Evolutionary conservation across 2,329 filamentous ascomycete species (phyloP), one percentile per base, ranked within the genome.

Genomic region (Fusarium papillatum): DNA sequence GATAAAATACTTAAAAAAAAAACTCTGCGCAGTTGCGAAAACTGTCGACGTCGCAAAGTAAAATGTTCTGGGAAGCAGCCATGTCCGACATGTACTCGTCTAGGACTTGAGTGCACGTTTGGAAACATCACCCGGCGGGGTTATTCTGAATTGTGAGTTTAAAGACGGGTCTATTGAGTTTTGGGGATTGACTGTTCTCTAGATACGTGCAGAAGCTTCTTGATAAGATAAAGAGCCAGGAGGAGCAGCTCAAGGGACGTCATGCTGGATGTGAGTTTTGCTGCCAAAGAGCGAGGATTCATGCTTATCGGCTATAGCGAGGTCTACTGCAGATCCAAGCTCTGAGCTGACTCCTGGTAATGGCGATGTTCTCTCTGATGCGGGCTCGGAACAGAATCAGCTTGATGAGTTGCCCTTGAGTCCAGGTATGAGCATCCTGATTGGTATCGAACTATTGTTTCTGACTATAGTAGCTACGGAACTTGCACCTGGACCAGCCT

Each of bases 31-130:
- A 79, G 78, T 3, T 78, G 78, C 50, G 76, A 77, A 38, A 61
- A 67, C 13, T 81, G 80, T 43, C 76, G 80, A 5, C 74, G 75
- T 22, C 71, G 78, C 38, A 81, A 81, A 66, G 78, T 81, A 24
- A 81, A 81, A 61, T 81, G 80, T 38, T 81, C 80, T 5, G 80
- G 80, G 3, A 70, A 75, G 11, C 75, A 74, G 36, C 80, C 80
- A 5, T 81, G 80, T 46, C 67, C 69, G 17, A 77, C 76, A 16
- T 81, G 80, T 53, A 71, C 55, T 19, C 77, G 79, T 11, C 70
- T 75, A 11, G 76, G 78, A 2, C 63, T 79, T 14, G 70, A 79
- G 11, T 81, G 80, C 55, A 72, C 70, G 17, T 81, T 81, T 64
- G 77, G 76, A 16, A 66, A 55, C 29, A 62, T 64, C 17, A 72